Conservation (phyloP, 441 rosid genomes). For the Mallotus repandus region DNA sequence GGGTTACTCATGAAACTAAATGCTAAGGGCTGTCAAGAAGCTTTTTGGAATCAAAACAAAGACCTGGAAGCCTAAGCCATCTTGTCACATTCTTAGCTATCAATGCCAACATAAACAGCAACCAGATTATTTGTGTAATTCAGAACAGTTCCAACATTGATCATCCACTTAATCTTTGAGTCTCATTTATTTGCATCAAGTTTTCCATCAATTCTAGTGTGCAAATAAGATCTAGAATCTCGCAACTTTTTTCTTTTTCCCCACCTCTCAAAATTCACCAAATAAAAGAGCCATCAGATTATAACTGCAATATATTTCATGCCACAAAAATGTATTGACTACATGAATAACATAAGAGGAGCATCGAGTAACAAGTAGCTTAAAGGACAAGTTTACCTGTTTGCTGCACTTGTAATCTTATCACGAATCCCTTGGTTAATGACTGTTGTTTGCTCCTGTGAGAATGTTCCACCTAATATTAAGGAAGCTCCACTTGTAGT, state of each 20-base stretch:
- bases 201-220: too few relatives aligned
- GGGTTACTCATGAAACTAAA: neutral
- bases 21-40: neutral
- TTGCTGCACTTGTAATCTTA: slow-evolving; percentile 88
- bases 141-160: neutral
- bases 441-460: slow-evolving; percentile 51
- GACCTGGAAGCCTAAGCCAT: neutral
- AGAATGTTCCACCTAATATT: slow-evolving; percentile 62
- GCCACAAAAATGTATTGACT: slow-evolving; percentile 10
- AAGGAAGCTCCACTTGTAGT: slow-evolving; percentile 66
- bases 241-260: too few relatives aligned
- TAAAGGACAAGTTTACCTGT: slow-evolving; percentile 51
- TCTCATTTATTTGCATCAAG: too few relatives aligned
- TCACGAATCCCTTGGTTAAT: slow-evolving; percentile 77
- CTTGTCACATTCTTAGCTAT: neutral
- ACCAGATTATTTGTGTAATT: neutral
- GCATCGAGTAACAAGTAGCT: neutral
- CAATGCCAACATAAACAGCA: neutral
- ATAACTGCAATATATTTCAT: neutral
- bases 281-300: neutral
- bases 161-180: neutral
- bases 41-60: neutral
- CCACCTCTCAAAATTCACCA: too few relatives aligned
- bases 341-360: neutral
- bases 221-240: too few relatives aligned